phyloP scores from a whole-genome alignment of 2,329 filamentous ascomycete species.

The Botrytis porri region DNA sequence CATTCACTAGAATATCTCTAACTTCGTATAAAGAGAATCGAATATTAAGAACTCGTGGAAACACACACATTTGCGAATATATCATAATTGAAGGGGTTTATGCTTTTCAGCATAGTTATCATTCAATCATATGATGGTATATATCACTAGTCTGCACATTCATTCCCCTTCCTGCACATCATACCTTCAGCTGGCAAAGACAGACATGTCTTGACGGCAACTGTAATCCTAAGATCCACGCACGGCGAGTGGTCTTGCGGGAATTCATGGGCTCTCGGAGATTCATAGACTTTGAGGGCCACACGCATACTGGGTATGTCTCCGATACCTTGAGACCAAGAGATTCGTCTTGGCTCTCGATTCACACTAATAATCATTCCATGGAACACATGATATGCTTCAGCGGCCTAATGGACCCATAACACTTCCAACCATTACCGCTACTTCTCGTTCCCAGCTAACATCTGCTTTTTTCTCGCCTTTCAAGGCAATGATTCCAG shows the following conservation, averaged over 20 bases:
- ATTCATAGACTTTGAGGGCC: neutral
- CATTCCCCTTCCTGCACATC: neutral
- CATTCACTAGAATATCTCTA: neutral
- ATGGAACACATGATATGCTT: constrained; percentile 1
- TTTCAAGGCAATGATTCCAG: constrained; percentile 55
- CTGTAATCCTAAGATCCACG: neutral
- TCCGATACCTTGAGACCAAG: neutral
- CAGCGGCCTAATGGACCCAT: constrained; percentile 43
- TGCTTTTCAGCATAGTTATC: neutral
- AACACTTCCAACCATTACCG: constrained; percentile 89
- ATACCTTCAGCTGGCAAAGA: neutral
- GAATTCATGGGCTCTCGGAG: neutral
- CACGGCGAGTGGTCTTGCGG: neutral
- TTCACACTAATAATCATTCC: neutral
- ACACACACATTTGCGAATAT: neutral
- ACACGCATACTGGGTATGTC: neutral
- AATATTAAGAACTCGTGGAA: neutral
- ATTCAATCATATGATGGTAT: constrained; percentile 3
- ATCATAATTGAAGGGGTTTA: neutral
- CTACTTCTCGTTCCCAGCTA: constrained; percentile 85
- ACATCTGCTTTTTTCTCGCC: constrained; percentile 44
- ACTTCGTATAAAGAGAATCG: neutral
- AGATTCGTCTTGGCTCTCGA: neutral
- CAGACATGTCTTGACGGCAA: neutral
- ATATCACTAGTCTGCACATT: neutral